These are phyloP conservation scores for Globisporangium acanthophoron DNA, from an alignment of 352 stramenopile genomes.

Conservation along the genomic window DNA sequence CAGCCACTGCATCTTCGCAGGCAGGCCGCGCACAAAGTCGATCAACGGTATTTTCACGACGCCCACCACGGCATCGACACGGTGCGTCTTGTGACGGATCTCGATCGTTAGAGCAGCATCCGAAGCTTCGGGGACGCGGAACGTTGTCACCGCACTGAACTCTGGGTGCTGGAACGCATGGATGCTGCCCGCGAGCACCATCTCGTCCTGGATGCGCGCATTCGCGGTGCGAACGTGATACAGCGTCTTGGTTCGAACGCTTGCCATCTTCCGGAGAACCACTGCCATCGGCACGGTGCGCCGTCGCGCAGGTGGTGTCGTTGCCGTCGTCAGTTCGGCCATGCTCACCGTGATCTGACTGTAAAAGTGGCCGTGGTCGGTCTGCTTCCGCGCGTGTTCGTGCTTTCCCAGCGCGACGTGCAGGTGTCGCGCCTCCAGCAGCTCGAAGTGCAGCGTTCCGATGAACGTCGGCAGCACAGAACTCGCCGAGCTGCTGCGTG, in stretches of 20 bases:
- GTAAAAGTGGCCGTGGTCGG: constrained; percentile 18
- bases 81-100: constrained; percentile 34
- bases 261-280: not conserved
- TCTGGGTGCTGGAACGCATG: constrained; percentile 40
- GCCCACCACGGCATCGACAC: constrained; percentile 25
- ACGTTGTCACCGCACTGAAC: constrained; percentile 28
- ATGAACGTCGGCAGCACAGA: constrained; percentile 35
- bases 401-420: not conserved
- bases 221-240: constrained; percentile 40
- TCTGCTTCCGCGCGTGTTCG: constrained; percentile 1
- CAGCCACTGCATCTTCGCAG: constrained; percentile 59
- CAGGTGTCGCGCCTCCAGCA: constrained; percentile 43
- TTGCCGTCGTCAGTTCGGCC: constrained; percentile 1
- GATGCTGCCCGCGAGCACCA: constrained; percentile 37
- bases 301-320: constrained; percentile 5
- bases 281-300: constrained; percentile 5
- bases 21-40: constrained; percentile 52
- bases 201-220: constrained; percentile 40
- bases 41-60: constrained; percentile 28
- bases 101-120: constrained; percentile 37
- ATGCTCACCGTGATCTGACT: constrained; percentile 22
- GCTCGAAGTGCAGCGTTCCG: constrained; percentile 49
- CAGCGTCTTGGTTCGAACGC: constrained; percentile 13
- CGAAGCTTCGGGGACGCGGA: constrained; percentile 43
- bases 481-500: not conserved